These are phyloP conservation scores for Phyllosticta citribraziliensis DNA, from an alignment of 2,329 filamentous ascomycete genomes.

Conservation along the genomic window DNA sequence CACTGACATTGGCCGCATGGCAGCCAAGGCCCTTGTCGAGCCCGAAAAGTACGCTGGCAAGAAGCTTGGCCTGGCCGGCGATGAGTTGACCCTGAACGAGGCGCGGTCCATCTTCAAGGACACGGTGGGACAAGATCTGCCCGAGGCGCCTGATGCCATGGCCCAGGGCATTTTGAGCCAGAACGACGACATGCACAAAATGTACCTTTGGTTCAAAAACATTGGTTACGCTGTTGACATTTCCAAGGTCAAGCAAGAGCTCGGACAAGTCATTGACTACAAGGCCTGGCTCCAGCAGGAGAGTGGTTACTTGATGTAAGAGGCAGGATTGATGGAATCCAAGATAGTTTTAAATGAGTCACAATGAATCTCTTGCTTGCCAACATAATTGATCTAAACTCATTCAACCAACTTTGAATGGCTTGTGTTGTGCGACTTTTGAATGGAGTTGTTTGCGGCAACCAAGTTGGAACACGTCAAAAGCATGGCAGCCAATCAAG, in stretches of 20 bases:
- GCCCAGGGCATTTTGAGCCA: conserved; percentile 23
- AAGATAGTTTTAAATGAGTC: too few species aligned
- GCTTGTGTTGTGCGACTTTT: neutral
- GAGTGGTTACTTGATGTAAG: conserved; percentile 25
- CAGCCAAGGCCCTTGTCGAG: conserved; percentile 35
- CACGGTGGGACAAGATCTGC: conserved; percentile 32
- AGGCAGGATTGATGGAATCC: neutral
- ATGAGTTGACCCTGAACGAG: conserved; percentile 35
- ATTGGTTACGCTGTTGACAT: conserved; percentile 37
- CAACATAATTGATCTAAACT: neutral
- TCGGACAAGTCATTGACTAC: conserved; percentile 35
- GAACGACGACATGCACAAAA: conserved; percentile 31
- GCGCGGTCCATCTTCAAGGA: conserved; percentile 33
- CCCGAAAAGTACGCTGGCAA: conserved; percentile 31
- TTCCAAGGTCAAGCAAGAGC: conserved; percentile 23
- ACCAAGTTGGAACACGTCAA: neutral
- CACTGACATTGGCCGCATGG: conserved; percentile 41
- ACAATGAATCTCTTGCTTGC: neutral
- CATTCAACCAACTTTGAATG: neutral
- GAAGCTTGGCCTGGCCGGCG: conserved; percentile 38
- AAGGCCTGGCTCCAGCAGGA: conserved; percentile 35
- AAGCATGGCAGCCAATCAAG: neutral
- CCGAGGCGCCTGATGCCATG: conserved; percentile 30
- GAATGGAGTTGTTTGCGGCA: neutral
- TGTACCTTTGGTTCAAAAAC: conserved; percentile 40